Evolutionary conservation across 1,284 basidiomycete species (phyloP).

Genomic region (Moniliophthora roreri): DNA sequence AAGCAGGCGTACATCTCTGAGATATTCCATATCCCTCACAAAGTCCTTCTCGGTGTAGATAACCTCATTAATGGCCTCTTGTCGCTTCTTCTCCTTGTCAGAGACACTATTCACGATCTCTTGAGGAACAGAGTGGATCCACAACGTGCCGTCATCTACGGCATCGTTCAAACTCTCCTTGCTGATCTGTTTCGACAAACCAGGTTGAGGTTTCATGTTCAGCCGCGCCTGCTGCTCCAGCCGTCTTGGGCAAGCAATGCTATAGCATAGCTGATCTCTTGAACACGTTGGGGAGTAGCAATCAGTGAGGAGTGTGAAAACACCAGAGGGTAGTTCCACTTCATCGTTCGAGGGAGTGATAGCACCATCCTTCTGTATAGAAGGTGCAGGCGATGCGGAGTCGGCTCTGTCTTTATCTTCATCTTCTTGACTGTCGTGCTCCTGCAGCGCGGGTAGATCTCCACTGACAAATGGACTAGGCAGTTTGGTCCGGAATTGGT

Average conservation of each 20-base stretch:
- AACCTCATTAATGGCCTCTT: conserved; percentile 99
- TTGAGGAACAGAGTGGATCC: conserved; percentile 95
- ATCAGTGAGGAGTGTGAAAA: conserved; percentile 95
- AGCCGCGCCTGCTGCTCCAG: conserved; percentile 92
- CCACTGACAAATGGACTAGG: conserved; percentile 78
- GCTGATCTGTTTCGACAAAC: conserved; percentile 80
- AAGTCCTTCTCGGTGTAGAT: conserved; percentile 99
- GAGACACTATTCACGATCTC: conserved; percentile 93
- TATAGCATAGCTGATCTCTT: conserved; percentile 91
- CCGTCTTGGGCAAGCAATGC: conserved; percentile 92
- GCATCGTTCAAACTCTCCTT: conserved; percentile 82
- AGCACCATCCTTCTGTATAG: conserved; percentile 40
- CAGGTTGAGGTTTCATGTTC: conserved; percentile 92
- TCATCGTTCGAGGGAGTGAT: conserved; percentile 49
- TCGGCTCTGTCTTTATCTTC: conserved; percentile 32
- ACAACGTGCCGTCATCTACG: conserved; percentile 90
- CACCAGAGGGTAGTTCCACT: conserved; percentile 86
- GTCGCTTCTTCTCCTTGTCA: conserved; percentile 92
- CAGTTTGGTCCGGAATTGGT: conserved; percentile 84
- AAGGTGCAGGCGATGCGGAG: conserved; percentile 38
- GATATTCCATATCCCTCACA: conserved; percentile 96
- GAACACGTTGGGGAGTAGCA: conserved; percentile 99
- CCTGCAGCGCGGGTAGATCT: conserved; percentile 44
- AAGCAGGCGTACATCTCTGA: conserved; percentile 77
- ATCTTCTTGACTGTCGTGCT: not conserved